Percentiles rank a stretch among this genome's conserved stretches.
Evolutionary conservation across 2,329 filamentous ascomycete species (phyloP).

Genomic region (Epichloe bromicola): DNA sequence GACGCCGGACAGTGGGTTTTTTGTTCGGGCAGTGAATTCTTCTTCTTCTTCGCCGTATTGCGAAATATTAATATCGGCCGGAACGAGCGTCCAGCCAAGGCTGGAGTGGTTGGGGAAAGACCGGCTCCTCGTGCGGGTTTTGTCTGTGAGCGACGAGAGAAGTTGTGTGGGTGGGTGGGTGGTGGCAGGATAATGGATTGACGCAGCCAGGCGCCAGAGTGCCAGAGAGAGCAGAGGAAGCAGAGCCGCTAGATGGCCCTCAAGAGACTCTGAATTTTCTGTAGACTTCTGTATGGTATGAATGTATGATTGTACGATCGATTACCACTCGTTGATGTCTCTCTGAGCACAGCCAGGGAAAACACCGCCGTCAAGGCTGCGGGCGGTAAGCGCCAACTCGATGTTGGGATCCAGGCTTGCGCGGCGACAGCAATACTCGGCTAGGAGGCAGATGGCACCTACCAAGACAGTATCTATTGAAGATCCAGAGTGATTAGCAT

Average conservation of each 20-base stretch:
- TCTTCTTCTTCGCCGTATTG: not conserved
- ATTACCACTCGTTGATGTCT: not conserved
- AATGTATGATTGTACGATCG: not conserved
- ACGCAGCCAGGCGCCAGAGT: conserved; percentile 9
- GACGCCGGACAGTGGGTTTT: not conserved
- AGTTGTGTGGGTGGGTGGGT: not conserved
- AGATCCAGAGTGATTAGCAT: not conserved
- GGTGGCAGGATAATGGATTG: conserved; percentile 10
- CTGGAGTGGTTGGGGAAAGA: conserved; percentile 11
- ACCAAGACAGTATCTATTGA: not conserved
- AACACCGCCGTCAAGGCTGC: conserved; percentile 16
- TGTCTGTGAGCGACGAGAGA: conserved; percentile 9
- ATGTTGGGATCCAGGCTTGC: conserved; percentile 16
- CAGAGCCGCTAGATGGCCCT: not conserved
- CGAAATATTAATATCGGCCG: conserved; percentile 5
- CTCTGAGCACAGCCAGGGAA: conserved; percentile 12
- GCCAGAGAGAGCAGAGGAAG: conserved; percentile 6
- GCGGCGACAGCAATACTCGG: conserved; percentile 17
- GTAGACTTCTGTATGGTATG: not conserved
- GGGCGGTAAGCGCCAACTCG: conserved; percentile 23
- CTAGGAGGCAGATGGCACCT: conserved; percentile 1
- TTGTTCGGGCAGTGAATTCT: not conserved
- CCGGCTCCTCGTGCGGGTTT: conserved; percentile 20
- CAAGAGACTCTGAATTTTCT: not conserved
- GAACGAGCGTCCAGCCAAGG: conserved; percentile 10